Percentiles rank a stretch among this genome's conserved stretches.
These are phyloP conservation scores for Aspergillus vadensis DNA, from an alignment of 2,329 filamentous ascomycete species.

Conservation along the genomic window DNA sequence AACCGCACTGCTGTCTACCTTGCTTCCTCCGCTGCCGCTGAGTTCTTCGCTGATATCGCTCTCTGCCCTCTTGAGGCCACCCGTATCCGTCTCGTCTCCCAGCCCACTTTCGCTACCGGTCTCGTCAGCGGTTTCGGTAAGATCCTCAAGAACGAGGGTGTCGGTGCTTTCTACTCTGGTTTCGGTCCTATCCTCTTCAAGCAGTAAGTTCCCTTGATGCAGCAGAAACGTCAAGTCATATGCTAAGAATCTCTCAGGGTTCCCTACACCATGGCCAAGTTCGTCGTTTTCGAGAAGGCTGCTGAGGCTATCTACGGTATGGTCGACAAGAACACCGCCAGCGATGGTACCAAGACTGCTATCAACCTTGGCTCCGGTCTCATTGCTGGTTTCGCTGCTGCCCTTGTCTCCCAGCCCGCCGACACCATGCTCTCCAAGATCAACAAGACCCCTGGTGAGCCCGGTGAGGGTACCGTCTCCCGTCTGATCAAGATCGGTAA, in stretches of 20 bases:
- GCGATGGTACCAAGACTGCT: conserved; percentile 69
- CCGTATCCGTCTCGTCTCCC: conserved; percentile 88
- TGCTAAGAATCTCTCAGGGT: conserved; percentile 56
- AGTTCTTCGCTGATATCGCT: conserved; percentile 66
- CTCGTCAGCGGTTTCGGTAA: conserved; percentile 78
- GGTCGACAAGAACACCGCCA: conserved; percentile 71
- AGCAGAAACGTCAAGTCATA: not conserved
- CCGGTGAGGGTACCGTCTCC: conserved; percentile 78
- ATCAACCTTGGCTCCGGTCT: conserved; percentile 86
- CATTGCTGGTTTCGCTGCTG: conserved; percentile 83
- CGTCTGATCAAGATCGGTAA: conserved; percentile 85
- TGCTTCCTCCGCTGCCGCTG: conserved; percentile 61
- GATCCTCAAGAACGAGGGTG: conserved; percentile 79
- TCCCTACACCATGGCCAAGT: conserved; percentile 93
- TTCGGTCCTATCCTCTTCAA: conserved; percentile 88
- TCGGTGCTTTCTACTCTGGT: conserved; percentile 86
- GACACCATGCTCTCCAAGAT: conserved; percentile 95
- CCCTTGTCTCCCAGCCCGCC: conserved; percentile 83
- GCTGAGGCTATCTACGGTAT: conserved; percentile 69
- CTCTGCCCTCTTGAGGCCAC: conserved; percentile 91
- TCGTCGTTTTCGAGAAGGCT: conserved; percentile 91
- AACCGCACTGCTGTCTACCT: conserved; percentile 83
- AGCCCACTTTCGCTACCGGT: conserved; percentile 81
- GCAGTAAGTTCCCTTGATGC: conserved; percentile 59
- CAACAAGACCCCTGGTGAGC: conserved; percentile 89